These are phyloP conservation scores for Entrophospora sp. DNA, from an alignment of 192 early-diverging fungal species.

Conservation along the genomic window DNA sequence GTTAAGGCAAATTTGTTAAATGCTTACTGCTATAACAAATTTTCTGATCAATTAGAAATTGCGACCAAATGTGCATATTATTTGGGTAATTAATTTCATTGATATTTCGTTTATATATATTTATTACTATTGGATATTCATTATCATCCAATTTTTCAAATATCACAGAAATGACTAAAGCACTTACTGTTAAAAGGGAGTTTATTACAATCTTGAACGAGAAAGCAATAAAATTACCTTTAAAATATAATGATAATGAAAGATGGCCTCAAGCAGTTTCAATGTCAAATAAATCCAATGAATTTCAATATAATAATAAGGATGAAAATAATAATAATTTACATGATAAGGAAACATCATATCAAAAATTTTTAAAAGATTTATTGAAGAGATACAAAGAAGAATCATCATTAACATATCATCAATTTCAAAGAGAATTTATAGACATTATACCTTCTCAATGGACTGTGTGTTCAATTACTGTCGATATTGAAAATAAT, in stretches of 20 bases:
- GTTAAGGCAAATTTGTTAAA: constrained; percentile 26
- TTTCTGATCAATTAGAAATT: constrained; percentile 17
- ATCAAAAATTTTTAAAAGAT: constrained; percentile 14
- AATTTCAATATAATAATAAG: not conserved
- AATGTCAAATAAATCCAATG: not conserved
- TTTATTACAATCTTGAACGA: constrained; percentile 41
- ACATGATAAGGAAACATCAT: not conserved
- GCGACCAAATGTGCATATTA: constrained; percentile 33
- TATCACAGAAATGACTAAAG: constrained; percentile 59
- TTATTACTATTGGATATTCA: too few species aligned
- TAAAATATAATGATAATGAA: constrained; percentile 17
- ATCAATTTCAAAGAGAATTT: constrained; percentile 41
- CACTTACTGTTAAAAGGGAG: constrained; percentile 51
- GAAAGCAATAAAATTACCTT: constrained; percentile 26
- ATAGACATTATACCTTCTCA: constrained; percentile 47
- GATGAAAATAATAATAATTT: not conserved
- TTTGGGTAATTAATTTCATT: constrained; percentile 35
- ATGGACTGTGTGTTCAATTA: constrained; percentile 76
- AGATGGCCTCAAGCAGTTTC: constrained; percentile 31
- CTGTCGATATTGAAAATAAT: constrained; percentile 57
- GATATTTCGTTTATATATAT: too few species aligned
- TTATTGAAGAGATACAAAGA: constrained; percentile 30
- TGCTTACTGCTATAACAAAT: constrained; percentile 25
- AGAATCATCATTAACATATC: constrained; percentile 27
- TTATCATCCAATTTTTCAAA: too few species aligned